phyloP scores from a whole-genome alignment of 1,139 yeast genomes.

The Candida neerlandica region DNA sequence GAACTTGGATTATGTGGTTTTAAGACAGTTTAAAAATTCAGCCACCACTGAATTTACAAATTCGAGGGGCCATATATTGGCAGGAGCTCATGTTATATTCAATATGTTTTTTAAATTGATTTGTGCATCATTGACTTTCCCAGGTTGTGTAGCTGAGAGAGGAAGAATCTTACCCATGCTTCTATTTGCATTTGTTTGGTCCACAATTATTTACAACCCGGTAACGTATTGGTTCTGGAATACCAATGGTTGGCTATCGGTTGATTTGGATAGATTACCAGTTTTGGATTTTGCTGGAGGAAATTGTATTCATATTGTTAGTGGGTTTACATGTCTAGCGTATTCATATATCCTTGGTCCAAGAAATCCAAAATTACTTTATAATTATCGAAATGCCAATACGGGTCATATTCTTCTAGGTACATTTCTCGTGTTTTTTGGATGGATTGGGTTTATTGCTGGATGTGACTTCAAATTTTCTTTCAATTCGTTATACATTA shows the following conservation, averaged over 20 bases:
- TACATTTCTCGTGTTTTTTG: constrained; percentile 41
- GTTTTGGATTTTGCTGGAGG: constrained; percentile 70
- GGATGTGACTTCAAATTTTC: constrained; percentile 50
- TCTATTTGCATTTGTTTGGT: constrained; percentile 57
- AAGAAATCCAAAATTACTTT: constrained; percentile 42
- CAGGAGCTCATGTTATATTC: constrained; percentile 48
- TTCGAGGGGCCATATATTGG: constrained; percentile 43
- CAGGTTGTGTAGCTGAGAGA: constrained; percentile 60
- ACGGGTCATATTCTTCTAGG: constrained; percentile 54
- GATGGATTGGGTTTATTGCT: constrained; percentile 50
- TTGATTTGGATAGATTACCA: constrained; percentile 41
- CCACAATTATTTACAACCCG: constrained; percentile 61
- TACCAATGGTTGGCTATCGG: constrained; percentile 56
- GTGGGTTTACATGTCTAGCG: constrained; percentile 62
- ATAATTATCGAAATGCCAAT: constrained; percentile 41
- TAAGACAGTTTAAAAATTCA: constrained; percentile 33
- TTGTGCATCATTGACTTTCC: constrained; percentile 57
- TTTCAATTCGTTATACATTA: constrained; percentile 33
- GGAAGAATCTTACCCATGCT: constrained; percentile 58
- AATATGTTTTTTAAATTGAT: constrained; percentile 55
- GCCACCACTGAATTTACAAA: constrained; percentile 28
- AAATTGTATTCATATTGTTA: constrained; percentile 60
- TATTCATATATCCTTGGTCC: constrained; percentile 64
- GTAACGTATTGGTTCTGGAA: constrained; percentile 72
- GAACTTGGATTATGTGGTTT: constrained; percentile 44